phyloP scores from a whole-genome alignment of 2,329 filamentous ascomycete species.

The Alternaria brassicae region DNA sequence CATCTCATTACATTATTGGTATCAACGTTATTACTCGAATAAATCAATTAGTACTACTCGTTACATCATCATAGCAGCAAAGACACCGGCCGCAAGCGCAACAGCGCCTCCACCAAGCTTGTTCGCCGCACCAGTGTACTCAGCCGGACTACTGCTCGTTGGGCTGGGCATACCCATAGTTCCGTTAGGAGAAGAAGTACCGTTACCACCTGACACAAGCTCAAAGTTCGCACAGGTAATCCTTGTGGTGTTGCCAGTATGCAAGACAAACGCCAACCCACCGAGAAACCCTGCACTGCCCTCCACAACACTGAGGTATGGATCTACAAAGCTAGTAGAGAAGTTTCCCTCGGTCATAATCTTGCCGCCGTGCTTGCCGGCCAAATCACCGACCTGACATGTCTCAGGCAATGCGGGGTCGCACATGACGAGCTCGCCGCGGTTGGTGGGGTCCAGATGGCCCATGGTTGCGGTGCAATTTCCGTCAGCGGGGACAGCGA shows the following conservation, averaged over 20 bases:
- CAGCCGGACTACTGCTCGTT: conserved; percentile 16
- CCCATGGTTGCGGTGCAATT: conserved; percentile 49
- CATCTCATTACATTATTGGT: not conserved
- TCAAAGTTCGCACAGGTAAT: conserved; percentile 64
- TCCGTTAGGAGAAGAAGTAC: conserved; percentile 9
- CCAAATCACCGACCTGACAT: conserved; percentile 53
- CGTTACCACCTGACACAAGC: conserved; percentile 14
- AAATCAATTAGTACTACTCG: not conserved
- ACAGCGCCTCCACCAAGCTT: conserved; percentile 14
- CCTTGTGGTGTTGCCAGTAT: conserved; percentile 58
- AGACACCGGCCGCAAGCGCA: conserved; percentile 17
- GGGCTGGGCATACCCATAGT: conserved; percentile 7
- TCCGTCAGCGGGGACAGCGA: conserved; percentile 45
- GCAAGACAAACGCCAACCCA: conserved; percentile 60
- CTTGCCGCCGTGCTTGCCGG: conserved; percentile 52
- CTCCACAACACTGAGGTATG: conserved; percentile 56
- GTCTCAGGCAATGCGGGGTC: conserved; percentile 38
- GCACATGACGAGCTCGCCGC: conserved; percentile 46
- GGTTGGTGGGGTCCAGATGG: conserved; percentile 50
- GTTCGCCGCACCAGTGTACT: conserved; percentile 26
- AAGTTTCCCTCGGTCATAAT: conserved; percentile 39
- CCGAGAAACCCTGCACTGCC: conserved; percentile 57
- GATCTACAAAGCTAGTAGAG: conserved; percentile 52
- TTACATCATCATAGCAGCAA: conserved; percentile 21
- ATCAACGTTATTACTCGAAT: not conserved